Evolutionary conservation across 2,329 filamentous ascomycete species (phyloP).

Genomic region (Aspergillus ustus): DNA sequence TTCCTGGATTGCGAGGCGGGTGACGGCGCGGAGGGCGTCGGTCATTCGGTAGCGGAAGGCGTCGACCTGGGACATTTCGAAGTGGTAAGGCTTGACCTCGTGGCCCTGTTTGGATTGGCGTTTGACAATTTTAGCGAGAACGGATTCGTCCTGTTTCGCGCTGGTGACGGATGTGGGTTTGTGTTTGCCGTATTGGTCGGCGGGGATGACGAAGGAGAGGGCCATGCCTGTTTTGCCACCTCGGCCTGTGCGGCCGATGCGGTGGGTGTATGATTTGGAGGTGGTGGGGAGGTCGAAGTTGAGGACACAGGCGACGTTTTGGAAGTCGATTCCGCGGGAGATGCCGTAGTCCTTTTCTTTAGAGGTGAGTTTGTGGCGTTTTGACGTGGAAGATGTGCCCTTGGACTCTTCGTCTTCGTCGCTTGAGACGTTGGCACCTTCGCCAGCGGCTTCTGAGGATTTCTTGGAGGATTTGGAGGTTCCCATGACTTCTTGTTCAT

Average conservation of each 20-base stretch:
- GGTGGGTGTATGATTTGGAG: slow-evolving; percentile 93
- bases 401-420: slow-evolving; percentile 41
- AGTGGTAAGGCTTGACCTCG: slow-evolving; percentile 86
- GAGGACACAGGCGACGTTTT: slow-evolving; percentile 90
- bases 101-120: slow-evolving; percentile 79
- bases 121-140: slow-evolving; percentile 77
- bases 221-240: slow-evolving; percentile 93
- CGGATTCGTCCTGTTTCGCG: slow-evolving; percentile 80
- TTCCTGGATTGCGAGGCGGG: slow-evolving; percentile 85
- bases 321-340: slow-evolving; percentile 95
- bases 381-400: slow-evolving; percentile 44
- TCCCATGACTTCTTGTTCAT: slow-evolving; percentile 84
- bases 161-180: slow-evolving; percentile 79
- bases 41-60: slow-evolving; percentile 94
- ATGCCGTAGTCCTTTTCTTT: slow-evolving; percentile 91
- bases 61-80: slow-evolving; percentile 92
- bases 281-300: slow-evolving; percentile 94
- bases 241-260: slow-evolving; percentile 89
- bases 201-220: slow-evolving; percentile 89
- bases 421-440: slow-evolving; percentile 40
- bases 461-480: slow-evolving; percentile 44
- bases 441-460: slow-evolving; percentile 29
- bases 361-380: slow-evolving; percentile 66
- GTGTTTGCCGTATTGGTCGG: slow-evolving; percentile 83
- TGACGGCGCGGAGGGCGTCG: slow-evolving; percentile 88